phyloP scores from a whole-genome alignment of 148 eudicot species.

The Fagopyrum homotropicum region DNA sequence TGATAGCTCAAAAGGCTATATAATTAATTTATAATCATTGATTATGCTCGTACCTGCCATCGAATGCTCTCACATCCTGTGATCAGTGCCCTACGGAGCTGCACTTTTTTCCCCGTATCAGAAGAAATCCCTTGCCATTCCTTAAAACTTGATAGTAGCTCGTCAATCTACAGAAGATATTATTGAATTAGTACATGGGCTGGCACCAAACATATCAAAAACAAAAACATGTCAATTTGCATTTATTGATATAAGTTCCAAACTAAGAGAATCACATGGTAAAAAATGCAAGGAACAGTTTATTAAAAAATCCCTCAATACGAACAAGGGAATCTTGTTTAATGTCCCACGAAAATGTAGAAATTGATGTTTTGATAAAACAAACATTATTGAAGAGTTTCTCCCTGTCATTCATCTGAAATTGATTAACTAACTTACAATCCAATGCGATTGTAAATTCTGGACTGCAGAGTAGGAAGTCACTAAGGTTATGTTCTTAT shows the following conservation, averaged over 20 bases:
- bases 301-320: neutral
- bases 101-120: conserved; percentile 38
- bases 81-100: conserved; percentile 44
- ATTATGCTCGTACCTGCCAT: conserved; percentile 64
- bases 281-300: neutral
- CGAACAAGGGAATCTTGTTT: neutral
- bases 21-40: neutral
- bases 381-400: no score
- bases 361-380: no score
- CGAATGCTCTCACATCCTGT: conserved; percentile 71
- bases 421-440: no score
- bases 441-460: no score
- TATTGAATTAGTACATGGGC: neutral
- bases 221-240: neutral
- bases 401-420: no score
- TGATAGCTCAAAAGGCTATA: neutral
- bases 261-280: neutral
- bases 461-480: no score
- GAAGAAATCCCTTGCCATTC: conserved; percentile 54
- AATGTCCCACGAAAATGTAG: neutral
- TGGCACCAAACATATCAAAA: neutral
- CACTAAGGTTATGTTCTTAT: no score
- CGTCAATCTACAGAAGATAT: conserved; percentile 49
- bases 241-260: neutral
- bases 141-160: conserved; percentile 53